These are phyloP conservation scores for Tirmania nivea DNA, from an alignment of 495 filamentous ascomycete species.

Conservation along the genomic window DNA sequence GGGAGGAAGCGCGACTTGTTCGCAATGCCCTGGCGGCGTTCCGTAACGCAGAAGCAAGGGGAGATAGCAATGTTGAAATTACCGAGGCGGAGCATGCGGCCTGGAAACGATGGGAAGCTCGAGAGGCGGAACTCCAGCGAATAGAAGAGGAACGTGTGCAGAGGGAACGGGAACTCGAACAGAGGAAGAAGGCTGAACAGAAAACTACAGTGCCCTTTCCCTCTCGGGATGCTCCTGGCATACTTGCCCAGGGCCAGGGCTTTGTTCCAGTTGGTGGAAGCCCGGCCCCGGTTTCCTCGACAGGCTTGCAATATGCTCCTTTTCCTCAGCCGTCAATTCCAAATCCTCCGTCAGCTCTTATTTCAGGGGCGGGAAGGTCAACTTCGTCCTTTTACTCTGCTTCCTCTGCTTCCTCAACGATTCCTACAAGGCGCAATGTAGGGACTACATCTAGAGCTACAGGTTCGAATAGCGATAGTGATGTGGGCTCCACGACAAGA, in stretches of 20 bases:
- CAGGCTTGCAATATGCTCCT: too few species aligned
- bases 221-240: not conserved
- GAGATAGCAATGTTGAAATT: not conserved
- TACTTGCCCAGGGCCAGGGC: not conserved
- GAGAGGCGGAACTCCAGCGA: not conserved
- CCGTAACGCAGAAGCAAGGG: not conserved
- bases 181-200: not conserved
- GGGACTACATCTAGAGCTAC: too few species aligned
- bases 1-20: not conserved
- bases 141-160: not conserved
- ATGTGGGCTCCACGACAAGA: too few species aligned
- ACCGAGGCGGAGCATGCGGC: not conserved
- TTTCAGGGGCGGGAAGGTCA: too few species aligned
- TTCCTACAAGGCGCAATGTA: too few species aligned
- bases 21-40: not conserved
- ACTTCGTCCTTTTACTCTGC: too few species aligned
- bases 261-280: not conserved
- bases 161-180: not conserved
- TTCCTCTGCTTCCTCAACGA: too few species aligned
- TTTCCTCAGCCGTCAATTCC: too few species aligned
- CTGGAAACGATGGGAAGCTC: not conserved
- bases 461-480: too few species aligned
- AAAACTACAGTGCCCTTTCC: not conserved
- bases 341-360: too few species aligned
- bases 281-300: not conserved